phyloP scores from a whole-genome alignment of 1,284 basidiomycete species.

The Somion occarium region DNA sequence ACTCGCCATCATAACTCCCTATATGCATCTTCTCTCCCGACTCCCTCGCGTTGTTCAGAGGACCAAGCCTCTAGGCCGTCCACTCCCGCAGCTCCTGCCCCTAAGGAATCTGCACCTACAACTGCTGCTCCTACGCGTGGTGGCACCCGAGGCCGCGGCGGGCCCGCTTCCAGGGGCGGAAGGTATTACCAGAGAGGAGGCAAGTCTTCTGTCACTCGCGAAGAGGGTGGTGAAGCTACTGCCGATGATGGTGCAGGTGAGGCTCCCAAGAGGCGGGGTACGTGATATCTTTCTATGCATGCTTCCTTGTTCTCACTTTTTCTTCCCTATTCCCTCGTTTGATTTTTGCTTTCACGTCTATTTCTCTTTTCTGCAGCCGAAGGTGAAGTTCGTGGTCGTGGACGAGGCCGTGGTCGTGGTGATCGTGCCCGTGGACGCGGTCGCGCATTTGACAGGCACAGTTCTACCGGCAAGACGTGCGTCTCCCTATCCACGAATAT shows the following conservation, averaged over 20 bases:
- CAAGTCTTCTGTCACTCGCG: slow-evolving; percentile 28
- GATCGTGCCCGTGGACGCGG: slow-evolving; percentile 47
- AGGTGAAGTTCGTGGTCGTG: slow-evolving; percentile 42
- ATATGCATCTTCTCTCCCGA: background rate
- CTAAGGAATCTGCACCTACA: slow-evolving; percentile 3
- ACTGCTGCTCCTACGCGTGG: slow-evolving; percentile 26
- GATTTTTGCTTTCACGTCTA: background rate
- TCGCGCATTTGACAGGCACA: slow-evolving; percentile 77
- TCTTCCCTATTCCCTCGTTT: slow-evolving; percentile 1
- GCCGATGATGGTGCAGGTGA: slow-evolving; percentile 38
- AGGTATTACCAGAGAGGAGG: slow-evolving; percentile 74
- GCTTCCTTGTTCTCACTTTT: slow-evolving; percentile 13
- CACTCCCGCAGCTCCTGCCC: slow-evolving; percentile 20
- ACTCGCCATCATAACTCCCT: background rate
- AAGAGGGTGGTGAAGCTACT: slow-evolving; percentile 29
- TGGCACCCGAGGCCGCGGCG: slow-evolving; percentile 37
- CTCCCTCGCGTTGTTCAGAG: slow-evolving; percentile 12
- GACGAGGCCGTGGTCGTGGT: slow-evolving; percentile 42
- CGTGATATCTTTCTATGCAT: slow-evolving; percentile 22
- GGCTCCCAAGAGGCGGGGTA: slow-evolving; percentile 49
- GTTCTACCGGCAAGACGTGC: slow-evolving; percentile 75
- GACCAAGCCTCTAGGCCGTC: slow-evolving; percentile 38
- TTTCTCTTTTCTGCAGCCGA: slow-evolving; percentile 36
- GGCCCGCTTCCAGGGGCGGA: slow-evolving; percentile 67
- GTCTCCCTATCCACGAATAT: slow-evolving; percentile 22